phyloP scores from a whole-genome alignment of 164 flowering plant species.

The Taxillus chinensis region DNA sequence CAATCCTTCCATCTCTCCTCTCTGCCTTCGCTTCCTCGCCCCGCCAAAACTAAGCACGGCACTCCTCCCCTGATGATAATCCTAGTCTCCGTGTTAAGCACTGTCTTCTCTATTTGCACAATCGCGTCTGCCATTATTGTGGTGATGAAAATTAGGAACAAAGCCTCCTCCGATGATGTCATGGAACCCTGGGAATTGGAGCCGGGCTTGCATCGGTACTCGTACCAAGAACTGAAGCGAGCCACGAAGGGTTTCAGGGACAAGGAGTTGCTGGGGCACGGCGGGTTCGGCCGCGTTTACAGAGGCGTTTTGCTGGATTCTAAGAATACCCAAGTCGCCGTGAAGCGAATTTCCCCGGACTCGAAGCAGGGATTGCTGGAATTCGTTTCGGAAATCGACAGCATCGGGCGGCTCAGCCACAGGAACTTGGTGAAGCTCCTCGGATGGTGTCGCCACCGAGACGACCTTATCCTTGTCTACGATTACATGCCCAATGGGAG shows the following conservation, averaged over 20 bases:
- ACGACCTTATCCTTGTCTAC: constrained; percentile 24
- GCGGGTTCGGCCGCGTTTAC: constrained; percentile 34
- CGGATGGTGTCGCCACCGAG: constrained; percentile 25
- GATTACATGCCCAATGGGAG: constrained; percentile 30
- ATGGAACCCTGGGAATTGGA: constrained; percentile 26
- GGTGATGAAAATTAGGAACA: background rate
- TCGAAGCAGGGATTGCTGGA: constrained; percentile 29
- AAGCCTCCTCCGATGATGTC: constrained; percentile 1
- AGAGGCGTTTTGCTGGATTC: constrained; percentile 16
- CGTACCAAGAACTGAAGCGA: constrained; percentile 18
- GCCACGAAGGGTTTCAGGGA: constrained; percentile 27
- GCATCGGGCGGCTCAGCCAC: constrained; percentile 24
- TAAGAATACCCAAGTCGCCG: constrained; percentile 14
- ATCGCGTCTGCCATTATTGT: background rate
- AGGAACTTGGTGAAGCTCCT: constrained; percentile 23
- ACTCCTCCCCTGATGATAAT: constrained; percentile 2
- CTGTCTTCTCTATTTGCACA: background rate
- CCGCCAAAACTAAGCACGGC: constrained; percentile 3
- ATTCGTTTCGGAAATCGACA: constrained; percentile 26
- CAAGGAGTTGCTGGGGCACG: constrained; percentile 20
- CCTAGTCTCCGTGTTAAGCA: background rate
- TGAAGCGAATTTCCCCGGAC: constrained; percentile 27
- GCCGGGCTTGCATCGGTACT: constrained; percentile 20
- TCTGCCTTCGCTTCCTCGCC: constrained; percentile 11
- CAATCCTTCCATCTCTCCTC: constrained; percentile 5